phyloP scores from a whole-genome alignment of 2,329 filamentous ascomycete genomes.

The Claviceps sorghi region DNA sequence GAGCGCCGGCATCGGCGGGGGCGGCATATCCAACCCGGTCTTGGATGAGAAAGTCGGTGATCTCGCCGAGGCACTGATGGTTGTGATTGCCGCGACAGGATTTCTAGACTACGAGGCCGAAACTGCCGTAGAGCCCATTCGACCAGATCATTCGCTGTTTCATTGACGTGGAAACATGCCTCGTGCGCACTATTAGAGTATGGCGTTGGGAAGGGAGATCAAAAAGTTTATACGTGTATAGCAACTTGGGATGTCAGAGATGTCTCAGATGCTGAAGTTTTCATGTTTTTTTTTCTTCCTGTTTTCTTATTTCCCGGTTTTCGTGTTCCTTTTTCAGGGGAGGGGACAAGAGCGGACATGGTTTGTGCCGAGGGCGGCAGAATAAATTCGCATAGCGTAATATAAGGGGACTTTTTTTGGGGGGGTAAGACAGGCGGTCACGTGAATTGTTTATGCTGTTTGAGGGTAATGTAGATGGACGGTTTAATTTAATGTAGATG shows the following conservation, averaged over 20 bases:
- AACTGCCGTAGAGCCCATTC: constrained; percentile 18
- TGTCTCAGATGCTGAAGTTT: not conserved
- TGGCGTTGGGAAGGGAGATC: constrained; percentile 12
- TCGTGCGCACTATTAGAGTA: not conserved
- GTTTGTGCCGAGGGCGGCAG: too few species aligned
- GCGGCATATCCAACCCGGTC: constrained; percentile 19
- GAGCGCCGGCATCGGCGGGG: constrained; percentile 59
- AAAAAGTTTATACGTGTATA: not conserved
- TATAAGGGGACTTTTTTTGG: too few species aligned
- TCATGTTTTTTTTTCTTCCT: not conserved
- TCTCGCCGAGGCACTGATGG: constrained; percentile 70
- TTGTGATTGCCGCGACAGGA: constrained; percentile 66
- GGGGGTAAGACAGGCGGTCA: too few species aligned
- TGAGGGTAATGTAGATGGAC: too few species aligned
- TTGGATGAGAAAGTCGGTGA: constrained; percentile 54
- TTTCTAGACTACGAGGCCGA: constrained; percentile 55
- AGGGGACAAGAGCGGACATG: too few species aligned
- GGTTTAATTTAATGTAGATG: too few species aligned
- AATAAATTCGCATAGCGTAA: too few species aligned
- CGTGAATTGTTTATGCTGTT: too few species aligned
- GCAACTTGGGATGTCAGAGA: not conserved
- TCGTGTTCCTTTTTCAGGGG: not conserved
- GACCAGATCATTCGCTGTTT: constrained; percentile 22
- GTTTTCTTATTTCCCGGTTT: not conserved
- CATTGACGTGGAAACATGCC: constrained; percentile 17